Conservation (phyloP, 176 grass and related monocot species). For the Aechmea fasciata region DNA sequence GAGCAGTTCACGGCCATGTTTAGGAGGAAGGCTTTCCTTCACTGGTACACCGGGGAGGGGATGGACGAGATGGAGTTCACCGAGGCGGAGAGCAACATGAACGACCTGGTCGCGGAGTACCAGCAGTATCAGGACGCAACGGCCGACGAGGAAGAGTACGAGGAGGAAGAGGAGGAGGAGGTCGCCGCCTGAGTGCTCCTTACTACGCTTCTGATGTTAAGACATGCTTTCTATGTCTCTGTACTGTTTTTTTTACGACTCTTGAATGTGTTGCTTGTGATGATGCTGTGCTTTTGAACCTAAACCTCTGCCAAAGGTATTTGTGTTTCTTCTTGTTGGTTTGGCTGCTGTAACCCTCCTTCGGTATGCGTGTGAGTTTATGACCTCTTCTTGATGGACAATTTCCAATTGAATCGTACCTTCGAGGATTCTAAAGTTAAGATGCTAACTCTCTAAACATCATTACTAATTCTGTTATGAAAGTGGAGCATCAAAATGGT, state of each 20-base stretch:
- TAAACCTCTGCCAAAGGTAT: constrained; percentile 6
- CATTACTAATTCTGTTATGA: too few relatives aligned
- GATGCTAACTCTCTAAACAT: too few relatives aligned
- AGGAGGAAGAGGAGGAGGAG: constrained; percentile 48
- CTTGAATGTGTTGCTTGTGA: constrained; percentile 20
- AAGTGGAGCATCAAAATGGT: too few relatives aligned
- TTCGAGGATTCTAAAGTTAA: background rate
- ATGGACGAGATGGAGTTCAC: constrained; percentile 99
- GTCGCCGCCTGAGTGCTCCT: constrained; percentile 9
- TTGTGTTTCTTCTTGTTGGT: background rate
- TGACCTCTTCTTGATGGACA: background rate
- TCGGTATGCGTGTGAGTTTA: background rate
- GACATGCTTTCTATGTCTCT: constrained; percentile 12
- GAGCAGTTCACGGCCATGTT: constrained; percentile 99
- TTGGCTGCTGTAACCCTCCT: background rate
- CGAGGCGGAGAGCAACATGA: constrained; percentile 85
- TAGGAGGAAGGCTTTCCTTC: constrained; percentile 96
- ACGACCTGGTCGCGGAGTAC: constrained; percentile 76
- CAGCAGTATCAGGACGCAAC: constrained; percentile 83
- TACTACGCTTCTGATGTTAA: background rate
- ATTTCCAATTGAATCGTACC: background rate
- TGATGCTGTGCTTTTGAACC: constrained; percentile 16
- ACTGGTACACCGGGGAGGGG: constrained; percentile 92
- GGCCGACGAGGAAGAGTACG: constrained; percentile 43
- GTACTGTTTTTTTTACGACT: constrained; percentile 5